These are phyloP conservation scores for Pyricularia sp. DNA, from an alignment of 2,329 filamentous ascomycete species.

Conservation along the genomic window DNA sequence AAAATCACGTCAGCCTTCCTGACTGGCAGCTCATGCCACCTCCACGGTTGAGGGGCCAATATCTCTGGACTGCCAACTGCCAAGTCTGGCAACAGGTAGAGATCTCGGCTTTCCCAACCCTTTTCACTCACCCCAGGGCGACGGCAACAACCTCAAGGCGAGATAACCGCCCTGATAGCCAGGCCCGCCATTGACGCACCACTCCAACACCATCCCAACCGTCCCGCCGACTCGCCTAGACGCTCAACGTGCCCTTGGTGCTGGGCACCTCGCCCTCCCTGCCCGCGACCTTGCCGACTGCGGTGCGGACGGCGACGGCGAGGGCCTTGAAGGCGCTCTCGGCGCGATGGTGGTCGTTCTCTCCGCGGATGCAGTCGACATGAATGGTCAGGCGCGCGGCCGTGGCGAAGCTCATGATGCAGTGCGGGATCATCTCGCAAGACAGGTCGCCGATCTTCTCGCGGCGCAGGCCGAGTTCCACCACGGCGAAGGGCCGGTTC, in stretches of 20 bases:
- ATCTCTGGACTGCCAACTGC: neutral
- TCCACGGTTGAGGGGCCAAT: neutral
- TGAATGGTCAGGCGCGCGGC: constrained; percentile 85
- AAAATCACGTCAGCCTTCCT: neutral
- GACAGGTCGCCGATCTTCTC: constrained; percentile 91
- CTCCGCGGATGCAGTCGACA: constrained; percentile 79
- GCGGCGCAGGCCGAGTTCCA: constrained; percentile 71
- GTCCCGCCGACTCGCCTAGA: constrained; percentile 20
- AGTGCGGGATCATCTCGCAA: constrained; percentile 96
- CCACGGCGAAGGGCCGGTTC: constrained; percentile 75
- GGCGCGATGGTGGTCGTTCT: constrained; percentile 91
- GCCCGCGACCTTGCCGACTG: constrained; percentile 60
- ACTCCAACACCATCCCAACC: neutral
- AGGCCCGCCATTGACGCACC: neutral
- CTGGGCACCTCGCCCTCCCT: constrained; percentile 88
- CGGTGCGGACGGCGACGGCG: constrained; percentile 70
- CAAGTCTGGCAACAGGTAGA: neutral
- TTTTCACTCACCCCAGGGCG: neutral
- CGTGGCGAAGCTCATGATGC: constrained; percentile 86
- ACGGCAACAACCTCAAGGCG: neutral
- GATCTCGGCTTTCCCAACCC: neutral
- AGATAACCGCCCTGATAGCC: neutral
- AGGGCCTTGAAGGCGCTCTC: constrained; percentile 97
- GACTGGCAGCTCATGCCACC: neutral
- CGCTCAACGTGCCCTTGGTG: constrained; percentile 81